Percentiles rank a stretch among this genome's conserved stretches.
These are phyloP conservation scores for Durusdinium trenchii DNA, from an alignment of 73 alveolate genomes.

Conservation along the genomic window DNA sequence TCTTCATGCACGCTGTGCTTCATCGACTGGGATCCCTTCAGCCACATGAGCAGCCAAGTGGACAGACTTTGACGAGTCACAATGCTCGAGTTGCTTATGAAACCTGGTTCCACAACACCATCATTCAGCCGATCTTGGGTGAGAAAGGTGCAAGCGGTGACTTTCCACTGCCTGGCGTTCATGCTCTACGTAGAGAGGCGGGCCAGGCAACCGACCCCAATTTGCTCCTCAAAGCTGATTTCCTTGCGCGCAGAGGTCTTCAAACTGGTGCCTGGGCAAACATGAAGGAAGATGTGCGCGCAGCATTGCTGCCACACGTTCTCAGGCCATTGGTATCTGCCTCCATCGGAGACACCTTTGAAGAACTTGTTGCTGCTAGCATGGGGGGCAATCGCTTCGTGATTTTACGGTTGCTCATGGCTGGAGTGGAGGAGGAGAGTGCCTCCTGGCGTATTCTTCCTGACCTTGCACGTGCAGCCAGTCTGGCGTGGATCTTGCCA, in stretches of 20 bases:
- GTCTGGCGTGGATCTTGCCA: constrained; percentile 77
- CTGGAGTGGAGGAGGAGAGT: neutral
- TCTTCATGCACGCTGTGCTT: constrained; percentile 46
- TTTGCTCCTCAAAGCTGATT: constrained; percentile 25
- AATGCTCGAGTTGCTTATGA: constrained; percentile 36
- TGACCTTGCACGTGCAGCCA: constrained; percentile 46
- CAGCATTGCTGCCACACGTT: constrained; percentile 7
- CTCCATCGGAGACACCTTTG: neutral
- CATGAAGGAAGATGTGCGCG: constrained; percentile 5
- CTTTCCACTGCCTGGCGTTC: constrained; percentile 65
- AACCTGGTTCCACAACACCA: constrained; percentile 28
- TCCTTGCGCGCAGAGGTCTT: constrained; percentile 60
- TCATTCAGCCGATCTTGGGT: constrained; percentile 9
- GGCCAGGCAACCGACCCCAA: constrained; percentile 51
- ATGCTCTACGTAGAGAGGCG: constrained; percentile 42
- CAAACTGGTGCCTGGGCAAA: constrained; percentile 29
- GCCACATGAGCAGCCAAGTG: constrained; percentile 16
- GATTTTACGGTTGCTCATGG: constrained; percentile 54
- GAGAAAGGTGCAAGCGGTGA: neutral
- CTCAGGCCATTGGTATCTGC: constrained; percentile 12
- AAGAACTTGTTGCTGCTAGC: constrained; percentile 18
- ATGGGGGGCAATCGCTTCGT: neutral
- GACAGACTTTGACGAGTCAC: neutral
- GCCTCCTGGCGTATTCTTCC: constrained; percentile 26
- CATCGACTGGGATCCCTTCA: constrained; percentile 20